Conservation (phyloP, 2,329 filamentous ascomycete species). For the Stachybotrys elegans region DNA sequence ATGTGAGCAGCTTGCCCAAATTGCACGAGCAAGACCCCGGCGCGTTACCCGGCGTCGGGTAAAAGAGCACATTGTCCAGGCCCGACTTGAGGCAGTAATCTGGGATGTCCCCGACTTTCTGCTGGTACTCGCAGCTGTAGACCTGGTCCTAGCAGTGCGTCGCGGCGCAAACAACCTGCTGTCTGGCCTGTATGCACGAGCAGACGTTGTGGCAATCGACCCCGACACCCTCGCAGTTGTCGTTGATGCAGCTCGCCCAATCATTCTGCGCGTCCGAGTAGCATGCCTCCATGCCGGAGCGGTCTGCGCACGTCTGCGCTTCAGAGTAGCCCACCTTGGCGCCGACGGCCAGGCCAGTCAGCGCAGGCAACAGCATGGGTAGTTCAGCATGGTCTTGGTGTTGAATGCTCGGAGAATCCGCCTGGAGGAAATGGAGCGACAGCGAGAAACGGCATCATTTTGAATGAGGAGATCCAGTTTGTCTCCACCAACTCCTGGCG, state of each 20-base stretch:
- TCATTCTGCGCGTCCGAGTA: not conserved
- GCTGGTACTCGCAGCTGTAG: slow-evolving; percentile 8
- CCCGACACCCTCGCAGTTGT: slow-evolving; percentile 1
- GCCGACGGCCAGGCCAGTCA: not conserved
- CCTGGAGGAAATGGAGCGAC: no score
- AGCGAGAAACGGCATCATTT: no score
- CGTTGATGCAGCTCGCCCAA: slow-evolving; percentile 2
- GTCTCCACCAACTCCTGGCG: no score
- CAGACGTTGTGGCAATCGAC: slow-evolving; percentile 5
- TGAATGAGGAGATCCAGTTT: no score
- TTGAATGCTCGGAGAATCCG: no score
- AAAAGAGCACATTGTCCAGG: slow-evolving; percentile 3
- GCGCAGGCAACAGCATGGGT: no score
- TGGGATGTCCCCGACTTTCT: slow-evolving; percentile 1
- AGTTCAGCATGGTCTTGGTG: no score
- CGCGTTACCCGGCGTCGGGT: slow-evolving; percentile 3
- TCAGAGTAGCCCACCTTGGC: slow-evolving; percentile 5
- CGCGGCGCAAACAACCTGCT: slow-evolving; percentile 4
- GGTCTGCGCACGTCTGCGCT: not conserved
- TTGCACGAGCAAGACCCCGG: slow-evolving; percentile 7
- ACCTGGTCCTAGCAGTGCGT: slow-evolving; percentile 7
- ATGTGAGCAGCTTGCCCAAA: slow-evolving; percentile 1
- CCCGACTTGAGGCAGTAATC: not conserved
- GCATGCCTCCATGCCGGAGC: slow-evolving; percentile 4
- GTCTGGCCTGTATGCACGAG: not conserved